Base-by-base conservation (phyloP, 306 rosid species). In the Trifolium repens region DNA sequence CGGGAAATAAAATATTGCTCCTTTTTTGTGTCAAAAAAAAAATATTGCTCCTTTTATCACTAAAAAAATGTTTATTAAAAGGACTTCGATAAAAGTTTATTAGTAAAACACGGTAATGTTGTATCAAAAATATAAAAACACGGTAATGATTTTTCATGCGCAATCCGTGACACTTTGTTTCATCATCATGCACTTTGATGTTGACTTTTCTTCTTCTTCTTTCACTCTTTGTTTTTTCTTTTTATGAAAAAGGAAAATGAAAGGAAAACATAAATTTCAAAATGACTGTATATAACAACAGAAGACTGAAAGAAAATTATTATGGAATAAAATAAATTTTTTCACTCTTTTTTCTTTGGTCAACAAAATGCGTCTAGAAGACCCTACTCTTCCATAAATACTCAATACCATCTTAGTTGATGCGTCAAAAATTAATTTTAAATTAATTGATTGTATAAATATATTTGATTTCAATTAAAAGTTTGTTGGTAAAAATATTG, bases 171-270 rank as follows among this genome's bases (percentile, higher is more conserved):
- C 44, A 7, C 5, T 59, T 27, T 59, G 43, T 62, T 34, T 34
- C 44, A 62, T 34, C 44, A 15, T 34, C 44, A 15, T 14, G 67
- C 67, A 62, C 47, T 64, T 64, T 37, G 49, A 64, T 64, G 49
- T 37, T 64, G 69, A 64, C 69, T 46, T 34, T 32, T 32, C 35
- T 32, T 32, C 35, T 32, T 32, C 35, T 32, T 32, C 6, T 32
- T 30, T 27, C 30, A 2, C 2, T 27, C 30, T 27, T 27, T 27
- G 3, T 27, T 30, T 15, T 37, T 63, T 16, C 16, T n/a, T 0
- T 37, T 37, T 35, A 0, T 35, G 3, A 5, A 7, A 14, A 64
- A 17, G 19, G 19, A 17, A 17, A 17, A 17, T 17, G 19, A 17
- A 37, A 63, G 49, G 10, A 8, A 61, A 61, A 0, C n/a, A 37